Evolutionary conservation across 2,329 filamentous ascomycete genomes (phyloP).

Genomic region (Claviceps digitariae): DNA sequence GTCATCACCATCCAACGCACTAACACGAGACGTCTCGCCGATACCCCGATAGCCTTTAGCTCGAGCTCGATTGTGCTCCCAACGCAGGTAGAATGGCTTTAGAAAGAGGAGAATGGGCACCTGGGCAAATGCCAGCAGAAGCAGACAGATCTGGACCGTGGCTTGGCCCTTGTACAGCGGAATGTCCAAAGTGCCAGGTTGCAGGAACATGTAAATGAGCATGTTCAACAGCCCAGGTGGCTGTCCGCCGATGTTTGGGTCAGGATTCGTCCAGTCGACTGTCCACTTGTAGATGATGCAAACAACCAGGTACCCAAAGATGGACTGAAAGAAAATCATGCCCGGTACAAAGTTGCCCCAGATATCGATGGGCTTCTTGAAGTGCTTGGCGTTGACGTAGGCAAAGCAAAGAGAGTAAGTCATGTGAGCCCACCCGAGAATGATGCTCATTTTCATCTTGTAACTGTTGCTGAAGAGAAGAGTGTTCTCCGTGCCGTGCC

Average conservation of each 20-base stretch:
- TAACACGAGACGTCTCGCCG: conserved; percentile 76
- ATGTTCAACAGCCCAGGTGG: conserved; percentile 93
- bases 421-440: conserved; percentile 97
- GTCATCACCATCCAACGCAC: conserved; percentile 80
- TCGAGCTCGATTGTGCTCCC: conserved; percentile 81
- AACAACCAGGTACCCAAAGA: conserved; percentile 91
- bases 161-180: conserved; percentile 68
- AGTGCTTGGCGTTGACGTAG: conserved; percentile 86
- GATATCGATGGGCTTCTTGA: conserved; percentile 89
- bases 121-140: conserved; percentile 72
- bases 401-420: conserved; percentile 93
- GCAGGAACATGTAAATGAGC: conserved; percentile 99
- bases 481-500: conserved; percentile 93
- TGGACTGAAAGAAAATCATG: conserved; percentile 99
- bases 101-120: conserved; percentile 86
- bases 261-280: conserved; percentile 60
- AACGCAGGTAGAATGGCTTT: conserved; percentile 90
- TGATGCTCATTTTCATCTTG: conserved; percentile 99
- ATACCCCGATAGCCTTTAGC: conserved; percentile 86
- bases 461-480: conserved; percentile 95
- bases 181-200: conserved; percentile 61
- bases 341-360: conserved; percentile 96
- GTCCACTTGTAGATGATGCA: conserved; percentile 97
- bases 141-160: conserved; percentile 59
- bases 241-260: conserved; percentile 26